Evolutionary conservation across 306 rosid genomes (phyloP), one percentile per base, ranked within the genome.

Genomic region (Castanea crenata): DNA sequence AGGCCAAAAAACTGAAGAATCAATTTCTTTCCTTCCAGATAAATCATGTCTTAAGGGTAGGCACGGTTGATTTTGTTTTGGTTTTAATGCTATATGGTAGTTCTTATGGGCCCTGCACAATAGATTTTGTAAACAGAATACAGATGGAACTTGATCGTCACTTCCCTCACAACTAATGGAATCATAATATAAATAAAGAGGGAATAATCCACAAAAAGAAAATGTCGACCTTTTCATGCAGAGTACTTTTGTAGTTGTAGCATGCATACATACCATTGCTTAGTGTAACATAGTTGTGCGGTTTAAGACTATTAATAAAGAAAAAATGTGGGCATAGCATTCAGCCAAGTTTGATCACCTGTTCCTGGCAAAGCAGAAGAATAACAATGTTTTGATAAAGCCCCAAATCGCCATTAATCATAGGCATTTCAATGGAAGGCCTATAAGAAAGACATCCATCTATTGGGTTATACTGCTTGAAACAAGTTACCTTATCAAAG

Each of bases 41-140:
- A 76, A 79, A 27, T 83, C 98, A 95, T 84, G 92, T 95, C 85
- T 86, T 91, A 84, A 84, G 98, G 98, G 99, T 95, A 80, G 15
- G 98, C 76, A 74, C 71, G 59, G 70, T 86, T 83, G 46, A 34
- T 61, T 64, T 64, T 70, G 5, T 35, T 38, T 59, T 23, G 76
- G 21, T 69, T 18, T 20, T 46, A 27, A 23, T 57, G 67, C 46
- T 63, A 18, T 38, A 10, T 76, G 57, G 13, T 49, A 2, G 3
- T 73, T 44, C 16, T 76, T 64, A 16, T 14, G 35, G 4, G 13
- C 18, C 55, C 18, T 20, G 27, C 58, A n/a, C 11, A 1, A 25
- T 54, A 52, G 64, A 34, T 68, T 29, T 74, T 55, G 5, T 29
- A 6, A 49, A 21, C 34, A 59, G 12, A 59, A 59, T 9, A 4